phyloP scores from a whole-genome alignment of 805 yeast species.

The Monosporozyma unispora region DNA sequence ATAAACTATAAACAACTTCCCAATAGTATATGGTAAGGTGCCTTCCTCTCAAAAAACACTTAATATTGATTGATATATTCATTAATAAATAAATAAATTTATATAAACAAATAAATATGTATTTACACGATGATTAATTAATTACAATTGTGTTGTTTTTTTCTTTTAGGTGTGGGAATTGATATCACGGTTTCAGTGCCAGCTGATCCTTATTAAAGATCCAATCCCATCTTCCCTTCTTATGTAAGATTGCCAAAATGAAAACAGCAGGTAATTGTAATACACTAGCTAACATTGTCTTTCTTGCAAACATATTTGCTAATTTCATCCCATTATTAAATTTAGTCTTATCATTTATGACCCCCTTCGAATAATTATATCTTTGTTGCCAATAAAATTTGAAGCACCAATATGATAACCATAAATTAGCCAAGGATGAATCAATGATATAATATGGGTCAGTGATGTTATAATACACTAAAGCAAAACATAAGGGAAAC shows the following conservation, averaged over 20 bases:
- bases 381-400: slow-evolving; percentile 82
- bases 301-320: slow-evolving; percentile 68
- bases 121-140: neutral
- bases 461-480: slow-evolving; percentile 69
- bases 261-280: slow-evolving; percentile 88
- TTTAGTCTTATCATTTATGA: slow-evolving; percentile 24
- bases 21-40: neutral
- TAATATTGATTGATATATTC: slow-evolving; percentile 10
- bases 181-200: neutral
- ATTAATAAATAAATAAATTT: neutral
- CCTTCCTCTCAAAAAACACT: neutral
- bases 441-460: slow-evolving; percentile 78
- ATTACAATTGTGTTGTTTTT: neutral
- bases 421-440: slow-evolving; percentile 71
- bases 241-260: slow-evolving; percentile 87
- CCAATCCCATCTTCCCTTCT: slow-evolving; percentile 91
- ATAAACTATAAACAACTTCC: neutral
- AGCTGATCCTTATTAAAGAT: slow-evolving; percentile 19
- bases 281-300: slow-evolving; percentile 88
- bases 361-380: slow-evolving; percentile 39
- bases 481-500: slow-evolving; percentile 87
- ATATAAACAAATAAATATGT: neutral
- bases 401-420: slow-evolving; percentile 74
- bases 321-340: slow-evolving; percentile 47
- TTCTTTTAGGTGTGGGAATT: neutral